A percentile compares a stretch with the other conserved stretches of the same genome.
Evolutionary conservation across 345 rosid species (phyloP).

Genomic region (Brassica juncea): DNA sequence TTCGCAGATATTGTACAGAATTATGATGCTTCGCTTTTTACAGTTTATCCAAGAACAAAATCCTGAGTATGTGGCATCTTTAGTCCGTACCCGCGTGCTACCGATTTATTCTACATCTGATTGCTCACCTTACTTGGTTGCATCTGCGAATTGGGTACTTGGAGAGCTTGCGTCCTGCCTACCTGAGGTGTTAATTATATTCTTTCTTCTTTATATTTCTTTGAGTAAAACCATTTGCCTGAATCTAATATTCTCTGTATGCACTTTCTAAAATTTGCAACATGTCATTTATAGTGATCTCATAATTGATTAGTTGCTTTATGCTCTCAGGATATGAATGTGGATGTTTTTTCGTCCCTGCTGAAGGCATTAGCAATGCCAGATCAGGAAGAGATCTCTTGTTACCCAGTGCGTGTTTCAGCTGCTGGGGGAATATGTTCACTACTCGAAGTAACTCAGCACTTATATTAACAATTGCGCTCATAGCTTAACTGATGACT

Average conservation of each 20-base stretch:
- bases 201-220: slow-evolving; percentile 18
- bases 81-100: slow-evolving; percentile 60
- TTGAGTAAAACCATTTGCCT: background rate
- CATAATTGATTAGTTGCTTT: slow-evolving; percentile 9
- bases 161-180: slow-evolving; percentile 82
- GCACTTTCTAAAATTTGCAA: background rate
- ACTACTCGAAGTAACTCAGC: slow-evolving; percentile 65
- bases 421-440: slow-evolving; percentile 77
- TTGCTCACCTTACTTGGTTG: slow-evolving; percentile 69
- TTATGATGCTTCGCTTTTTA: slow-evolving; percentile 7
- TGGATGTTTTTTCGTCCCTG: slow-evolving; percentile 67
- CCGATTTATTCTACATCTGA: slow-evolving; percentile 56
- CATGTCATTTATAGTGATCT: background rate
- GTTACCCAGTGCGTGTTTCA: slow-evolving; percentile 77
- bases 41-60: slow-evolving; percentile 79
- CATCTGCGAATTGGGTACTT: slow-evolving; percentile 82
- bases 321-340: slow-evolving; percentile 63
- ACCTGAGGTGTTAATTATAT: slow-evolving; percentile 56
- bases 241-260: background rate
- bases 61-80: slow-evolving; percentile 52
- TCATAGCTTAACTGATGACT: slow-evolving; percentile 20
- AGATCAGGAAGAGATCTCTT: slow-evolving; percentile 54
- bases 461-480: slow-evolving; percentile 3
- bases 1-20: slow-evolving; percentile 12
- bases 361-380: slow-evolving; percentile 71